Evolutionary conservation across 768 basidiomycete species (phyloP).

Genomic region (Lepiota brunneoincarnata): DNA sequence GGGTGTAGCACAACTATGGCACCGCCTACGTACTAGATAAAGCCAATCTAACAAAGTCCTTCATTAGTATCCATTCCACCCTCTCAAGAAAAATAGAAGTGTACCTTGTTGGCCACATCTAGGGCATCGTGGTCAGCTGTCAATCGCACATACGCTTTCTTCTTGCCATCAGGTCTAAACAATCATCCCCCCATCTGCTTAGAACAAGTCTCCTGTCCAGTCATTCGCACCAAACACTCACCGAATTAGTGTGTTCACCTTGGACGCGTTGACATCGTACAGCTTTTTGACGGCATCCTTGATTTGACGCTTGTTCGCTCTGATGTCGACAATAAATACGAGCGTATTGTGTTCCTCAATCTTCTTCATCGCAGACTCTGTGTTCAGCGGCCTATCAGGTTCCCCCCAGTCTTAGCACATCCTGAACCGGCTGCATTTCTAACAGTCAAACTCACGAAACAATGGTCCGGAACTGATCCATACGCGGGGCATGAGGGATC

Average conservation of each 20-base stretch:
- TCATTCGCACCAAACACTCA: constrained; percentile 31
- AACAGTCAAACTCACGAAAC: constrained; percentile 58
- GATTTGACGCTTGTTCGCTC: constrained; percentile 97
- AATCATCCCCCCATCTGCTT: neutral
- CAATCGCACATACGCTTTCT: constrained; percentile 98
- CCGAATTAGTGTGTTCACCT: constrained; percentile 99
- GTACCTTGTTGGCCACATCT: constrained; percentile 96
- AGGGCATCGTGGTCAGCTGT: constrained; percentile 95
- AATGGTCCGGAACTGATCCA: constrained; percentile 97
- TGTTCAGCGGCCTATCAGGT: constrained; percentile 73
- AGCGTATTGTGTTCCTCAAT: constrained; percentile 99
- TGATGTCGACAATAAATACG: constrained; percentile 95
- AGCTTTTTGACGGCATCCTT: constrained; percentile 99
- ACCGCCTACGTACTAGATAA: constrained; percentile 58
- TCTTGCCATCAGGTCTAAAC: constrained; percentile 91
- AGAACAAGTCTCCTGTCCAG: constrained; percentile 3
- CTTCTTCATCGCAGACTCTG: constrained; percentile 99
- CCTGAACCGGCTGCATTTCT: neutral
- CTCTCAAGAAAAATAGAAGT: neutral
- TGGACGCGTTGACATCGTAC: constrained; percentile 94
- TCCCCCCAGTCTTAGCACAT: constrained; percentile 1
- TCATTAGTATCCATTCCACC: constrained; percentile 1
- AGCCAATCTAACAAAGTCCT: constrained; percentile 66
- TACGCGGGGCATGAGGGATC: constrained; percentile 85
- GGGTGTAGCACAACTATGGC: neutral